phyloP scores from a whole-genome alignment of 306 rosid species.

The Prunus armeniaca region DNA sequence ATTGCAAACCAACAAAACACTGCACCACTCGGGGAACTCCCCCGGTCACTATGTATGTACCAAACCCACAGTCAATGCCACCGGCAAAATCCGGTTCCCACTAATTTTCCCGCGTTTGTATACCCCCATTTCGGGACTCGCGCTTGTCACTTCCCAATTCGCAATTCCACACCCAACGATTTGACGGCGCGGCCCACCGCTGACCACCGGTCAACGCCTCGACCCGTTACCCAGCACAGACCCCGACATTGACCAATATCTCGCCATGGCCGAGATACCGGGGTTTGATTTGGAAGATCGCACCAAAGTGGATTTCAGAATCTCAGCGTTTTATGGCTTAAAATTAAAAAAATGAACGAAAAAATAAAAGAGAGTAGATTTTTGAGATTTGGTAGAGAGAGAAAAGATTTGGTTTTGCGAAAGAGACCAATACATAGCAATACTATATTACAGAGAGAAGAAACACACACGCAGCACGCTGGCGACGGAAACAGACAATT shows the following conservation, averaged over 20 bases:
- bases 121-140: slow-evolving; percentile 9
- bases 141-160: not conserved
- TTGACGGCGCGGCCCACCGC: slow-evolving; percentile 37
- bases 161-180: not conserved
- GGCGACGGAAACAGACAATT: slow-evolving; percentile 22
- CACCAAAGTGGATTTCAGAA: slow-evolving; percentile 82
- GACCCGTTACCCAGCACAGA: slow-evolving; percentile 33
- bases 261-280: slow-evolving; percentile 19
- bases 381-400: slow-evolving; percentile 48
- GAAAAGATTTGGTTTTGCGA: slow-evolving; percentile 74
- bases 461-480: not conserved
- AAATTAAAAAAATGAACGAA: slow-evolving; percentile 22
- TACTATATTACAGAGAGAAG: slow-evolving; percentile 2
- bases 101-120: not conserved
- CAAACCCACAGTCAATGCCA: slow-evolving; percentile 3
- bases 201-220: slow-evolving; percentile 49
- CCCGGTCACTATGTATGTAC: slow-evolving; percentile 4
- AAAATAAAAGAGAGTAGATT: slow-evolving; percentile 33
- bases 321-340: slow-evolving; percentile 62
- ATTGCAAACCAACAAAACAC: not conserved
- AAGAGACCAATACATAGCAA: slow-evolving; percentile 27
- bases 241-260: slow-evolving; percentile 42
- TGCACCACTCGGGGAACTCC: not conserved
- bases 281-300: slow-evolving; percentile 44
- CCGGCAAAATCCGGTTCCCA: slow-evolving; percentile 16